Base-by-base conservation (phyloP, 2,329 filamentous ascomycete genomes). In the Laburnicola sp. region DNA sequence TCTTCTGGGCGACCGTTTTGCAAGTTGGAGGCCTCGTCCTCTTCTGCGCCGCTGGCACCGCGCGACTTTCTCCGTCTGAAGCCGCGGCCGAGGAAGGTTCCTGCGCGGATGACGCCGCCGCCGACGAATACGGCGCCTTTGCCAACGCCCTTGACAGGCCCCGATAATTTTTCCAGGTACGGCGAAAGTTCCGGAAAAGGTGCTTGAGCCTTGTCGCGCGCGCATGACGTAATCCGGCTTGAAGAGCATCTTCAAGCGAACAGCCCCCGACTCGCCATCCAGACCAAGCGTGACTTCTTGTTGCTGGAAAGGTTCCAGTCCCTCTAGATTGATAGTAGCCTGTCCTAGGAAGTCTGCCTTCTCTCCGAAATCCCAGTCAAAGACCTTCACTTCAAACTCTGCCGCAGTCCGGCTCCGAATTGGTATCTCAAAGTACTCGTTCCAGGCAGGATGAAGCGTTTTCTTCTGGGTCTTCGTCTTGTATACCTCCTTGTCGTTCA, bases 381-480 rank as follows among this genome's bases (percentile, higher is more conserved):
- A 96, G 2, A 97, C 86, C 49, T 89, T 88, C 65, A 91, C 85
- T 28, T 81, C 81, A 74, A 99, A 94, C 25, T 94, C 84, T 32
- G 92, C 88, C 0, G 82, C 91, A 11, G 91, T 96, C 51, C 94
- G 83, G 10, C 91, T 96, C 16, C 89, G 86, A 45, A 99, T 78
- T 1, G 86, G 80, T 0, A 90, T 81, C 72, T 97, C 92, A 66
- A 99, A 99, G 72, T 86, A 92, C 70, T 99, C 94, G 68, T 97
- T 97, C 95, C 95, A 99, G 0, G 85, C 83, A 0, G 94, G 94
- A 61, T 94, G 86, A 3, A 99, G 82, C 0, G 94, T 97, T 82
- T 99, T 99, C 83, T 97, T 99, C 71, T 93, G 87, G 2, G 87
- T 86, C 76, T 97, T 95, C 38, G 92, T 96, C 81, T 97, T 99